A percentile compares a stretch with the other conserved stretches of the same genome.
phyloP scores from a whole-genome alignment of 2,329 filamentous ascomycete genomes.

The Microsporum audouinii region DNA sequence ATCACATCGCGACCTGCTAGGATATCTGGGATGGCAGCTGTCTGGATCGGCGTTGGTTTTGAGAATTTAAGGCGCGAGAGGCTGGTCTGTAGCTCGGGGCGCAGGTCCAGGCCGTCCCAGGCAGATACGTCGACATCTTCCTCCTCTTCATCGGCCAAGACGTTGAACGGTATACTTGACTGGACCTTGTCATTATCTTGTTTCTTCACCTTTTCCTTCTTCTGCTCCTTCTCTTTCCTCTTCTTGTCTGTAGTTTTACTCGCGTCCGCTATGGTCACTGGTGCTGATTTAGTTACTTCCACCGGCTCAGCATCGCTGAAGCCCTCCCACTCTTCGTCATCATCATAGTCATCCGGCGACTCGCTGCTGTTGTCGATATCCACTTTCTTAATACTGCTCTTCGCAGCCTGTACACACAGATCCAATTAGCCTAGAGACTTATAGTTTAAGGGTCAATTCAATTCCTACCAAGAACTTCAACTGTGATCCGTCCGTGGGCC shows the following conservation, averaged over 20 bases:
- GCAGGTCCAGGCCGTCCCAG: constrained; percentile 67
- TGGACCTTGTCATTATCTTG: constrained; percentile 18
- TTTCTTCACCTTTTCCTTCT: constrained; percentile 21
- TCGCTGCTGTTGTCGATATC: not conserved
- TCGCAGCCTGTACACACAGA: constrained; percentile 21
- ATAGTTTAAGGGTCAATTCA: too few species aligned
- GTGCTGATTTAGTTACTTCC: constrained; percentile 10
- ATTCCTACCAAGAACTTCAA: constrained; percentile 32
- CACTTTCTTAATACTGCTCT: constrained; percentile 23
- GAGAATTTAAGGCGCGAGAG: constrained; percentile 69
- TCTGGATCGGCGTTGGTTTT: constrained; percentile 73
- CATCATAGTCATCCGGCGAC: constrained; percentile 17
- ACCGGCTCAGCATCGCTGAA: constrained; percentile 44
- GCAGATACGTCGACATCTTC: constrained; percentile 59
- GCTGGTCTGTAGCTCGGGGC: constrained; percentile 57
- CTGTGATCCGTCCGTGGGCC: constrained; percentile 38
- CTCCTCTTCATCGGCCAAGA: constrained; percentile 37
- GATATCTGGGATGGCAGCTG: constrained; percentile 67
- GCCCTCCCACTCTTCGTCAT: constrained; percentile 52
- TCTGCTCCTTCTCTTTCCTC: constrained; percentile 6
- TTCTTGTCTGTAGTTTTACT: constrained; percentile 14
- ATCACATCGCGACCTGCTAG: constrained; percentile 78
- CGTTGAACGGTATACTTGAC: constrained; percentile 27
- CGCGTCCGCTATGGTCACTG: constrained; percentile 15
- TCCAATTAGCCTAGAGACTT: not conserved